Conservation (phyloP, 768 basidiomycete genomes). For the Auriscalpium microsporum region DNA sequence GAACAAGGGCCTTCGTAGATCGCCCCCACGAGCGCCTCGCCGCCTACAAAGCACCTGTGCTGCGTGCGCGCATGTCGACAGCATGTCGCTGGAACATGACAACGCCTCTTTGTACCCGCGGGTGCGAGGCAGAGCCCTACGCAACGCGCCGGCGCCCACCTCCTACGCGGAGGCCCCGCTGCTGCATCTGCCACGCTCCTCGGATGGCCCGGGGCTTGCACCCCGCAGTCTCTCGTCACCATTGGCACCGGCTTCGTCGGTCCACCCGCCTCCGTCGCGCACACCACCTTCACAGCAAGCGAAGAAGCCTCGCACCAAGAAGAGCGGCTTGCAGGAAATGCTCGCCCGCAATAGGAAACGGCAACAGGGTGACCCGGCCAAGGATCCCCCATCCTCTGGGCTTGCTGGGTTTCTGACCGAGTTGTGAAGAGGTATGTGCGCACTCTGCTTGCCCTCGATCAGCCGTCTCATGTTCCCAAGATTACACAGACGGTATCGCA, state of each 20-base stretch:
- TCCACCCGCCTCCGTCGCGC: neutral
- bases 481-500: too few relatives aligned
- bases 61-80: constrained; percentile 20
- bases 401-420: neutral
- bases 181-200: too few relatives aligned
- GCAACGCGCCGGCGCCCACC: neutral
- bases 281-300: neutral
- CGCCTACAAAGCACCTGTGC: constrained; percentile 20
- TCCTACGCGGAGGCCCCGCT: too few relatives aligned
- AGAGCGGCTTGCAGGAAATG: constrained; percentile 53
- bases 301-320: constrained; percentile 34
- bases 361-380: constrained; percentile 22
- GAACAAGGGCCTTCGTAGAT: constrained; percentile 13
- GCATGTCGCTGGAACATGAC: constrained; percentile 16
- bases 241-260: neutral
- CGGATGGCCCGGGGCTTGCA: neutral
- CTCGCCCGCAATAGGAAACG: constrained; percentile 52
- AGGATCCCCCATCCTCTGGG: neutral
- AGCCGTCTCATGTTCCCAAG: too few relatives aligned
- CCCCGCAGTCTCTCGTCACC: neutral
- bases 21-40: neutral
- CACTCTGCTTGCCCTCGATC: too few relatives aligned
- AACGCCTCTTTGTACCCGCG: constrained; percentile 15
- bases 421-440: neutral
- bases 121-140: neutral